phyloP scores from a whole-genome alignment of 139 green algal genomes.

The Chlorella sp. region DNA sequence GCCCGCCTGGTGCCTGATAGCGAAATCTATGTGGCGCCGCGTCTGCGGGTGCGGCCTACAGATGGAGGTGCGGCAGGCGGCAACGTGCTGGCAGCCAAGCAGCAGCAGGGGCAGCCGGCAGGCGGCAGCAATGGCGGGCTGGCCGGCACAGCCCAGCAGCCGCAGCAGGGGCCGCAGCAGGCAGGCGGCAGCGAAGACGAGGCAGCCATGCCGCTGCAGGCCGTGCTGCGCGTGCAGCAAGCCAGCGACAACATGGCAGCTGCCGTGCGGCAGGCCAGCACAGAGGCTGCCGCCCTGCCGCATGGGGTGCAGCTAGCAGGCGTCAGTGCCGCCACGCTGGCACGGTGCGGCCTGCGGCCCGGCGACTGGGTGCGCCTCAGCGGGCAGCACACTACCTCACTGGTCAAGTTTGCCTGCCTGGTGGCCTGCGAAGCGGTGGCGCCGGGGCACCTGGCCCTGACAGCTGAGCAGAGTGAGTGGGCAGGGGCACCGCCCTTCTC shows the following conservation, averaged over 20 bases:
- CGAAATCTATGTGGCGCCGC: constrained; percentile 83
- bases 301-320: constrained; percentile 17
- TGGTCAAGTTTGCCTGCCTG: constrained; percentile 30
- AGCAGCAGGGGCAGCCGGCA: background rate
- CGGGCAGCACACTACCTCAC: background rate
- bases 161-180: background rate
- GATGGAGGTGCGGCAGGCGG: constrained; percentile 11
- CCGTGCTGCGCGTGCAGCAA: constrained; percentile 22
- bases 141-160: background rate
- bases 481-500: constrained; percentile 7
- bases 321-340: constrained; percentile 30
- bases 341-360: background rate
- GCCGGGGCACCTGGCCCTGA: constrained; percentile 26
- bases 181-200: background rate
- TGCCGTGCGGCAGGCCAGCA: background rate
- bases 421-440: background rate
- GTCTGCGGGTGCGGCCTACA: constrained; percentile 45
- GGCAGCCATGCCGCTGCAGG: constrained; percentile 13
- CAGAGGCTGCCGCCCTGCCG: background rate
- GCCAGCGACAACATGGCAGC: background rate
- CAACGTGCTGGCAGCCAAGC: background rate
- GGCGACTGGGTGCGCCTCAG: constrained; percentile 26
- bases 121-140: background rate
- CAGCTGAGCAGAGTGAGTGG: constrained; percentile 4
- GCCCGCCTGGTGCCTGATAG: constrained; percentile 66